Base-by-base conservation (phyloP, 495 filamentous ascomycete species). In the Venustampulla echinocandica region DNA sequence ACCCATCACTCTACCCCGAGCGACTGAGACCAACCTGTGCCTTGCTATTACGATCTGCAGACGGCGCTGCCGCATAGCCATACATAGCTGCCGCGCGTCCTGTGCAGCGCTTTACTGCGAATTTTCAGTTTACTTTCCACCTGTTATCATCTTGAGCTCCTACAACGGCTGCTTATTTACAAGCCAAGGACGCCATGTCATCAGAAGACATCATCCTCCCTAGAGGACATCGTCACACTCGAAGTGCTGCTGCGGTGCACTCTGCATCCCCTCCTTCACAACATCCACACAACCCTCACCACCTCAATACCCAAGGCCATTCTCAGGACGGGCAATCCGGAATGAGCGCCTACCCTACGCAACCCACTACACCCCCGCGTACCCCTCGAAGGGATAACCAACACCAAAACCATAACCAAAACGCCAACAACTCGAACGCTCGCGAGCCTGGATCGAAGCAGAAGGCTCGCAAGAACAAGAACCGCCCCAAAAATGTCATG, bases 391-490 rank as follows among this genome's bases (percentile, higher is more conserved):
- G 51, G 51, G 40, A 46, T 37, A 30, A 53, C 40, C 35, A 45
- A 37, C 23, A 42, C 28, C 32, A 51, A 2, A 35, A 55, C 40
- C 35, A 47, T 37, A 25, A 45, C 32, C 37, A 51, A 3, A 59
- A 47, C 27, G 51, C 40, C 13, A 20, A 42, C n/a, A 46, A 42
- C 18, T 48, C 53, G 9, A 44, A 10, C n/a, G 35, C 39, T 9
- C 13, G 0, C 14, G 49, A 49, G 25, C 50, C 17, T 43, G 47
- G 50, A 35, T 52, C 58, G 38, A 60, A 67, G 45, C 54, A 66
- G 36, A 52, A 60, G 42, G 61, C 63, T 47, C 52, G 61, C 22
- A 63, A 60, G n/a, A 65, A 60, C n/a, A 65, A 60, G 42, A 52
- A 54, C 39, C 53, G 50, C 23, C 61, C 57, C n/a, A 64, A 64